Base-by-base conservation (phyloP, 257 asterid genomes). In the Verbena officinalis region DNA sequence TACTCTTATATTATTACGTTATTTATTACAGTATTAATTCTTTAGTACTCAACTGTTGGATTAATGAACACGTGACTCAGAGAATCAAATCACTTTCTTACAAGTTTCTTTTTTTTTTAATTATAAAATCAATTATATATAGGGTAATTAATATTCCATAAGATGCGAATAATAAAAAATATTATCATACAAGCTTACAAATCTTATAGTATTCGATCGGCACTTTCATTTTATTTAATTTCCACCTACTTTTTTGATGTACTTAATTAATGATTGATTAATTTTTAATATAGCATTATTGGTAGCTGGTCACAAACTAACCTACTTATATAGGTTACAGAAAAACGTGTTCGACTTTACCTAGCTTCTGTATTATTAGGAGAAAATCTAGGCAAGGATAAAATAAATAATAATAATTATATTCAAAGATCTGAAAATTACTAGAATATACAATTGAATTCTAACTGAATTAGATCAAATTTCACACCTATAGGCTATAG, bases 251-350 rank as follows among this genome's bases (percentile, higher is more conserved):
- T 44, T 7, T 44, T 7, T 22, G 17, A 33, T 55, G 16, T 20
- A 19, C 23, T 20, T n/a, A 8, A 2, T n/a, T n/a, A n/a, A n/a
- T n/a, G 10, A 10, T 19, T 5, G 3, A 43, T 7, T 31, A 8
- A 44, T 9, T 3, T 48, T 21, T 6, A 43, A 30, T n/a, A 15
- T 31, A 2, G 64, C 39, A 16, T 11, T 19, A 42, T 12, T 31
- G 66, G 66, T 56, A 44, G 73, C 46, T 33, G 73, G 66, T 2
- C 10, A 53, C 21, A 57, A 45, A 57, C n/a, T n/a, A n/a, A n/a
- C n/a, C n/a, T n/a, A n/a, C n/a, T n/a, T 27, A 27, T 27, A 27
- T 27, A 27, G n/a, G 5, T 27, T 27, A 27, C 33, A 27, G 33
- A 30, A 42, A 55, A 67, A 45, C 59, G 65, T 48, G 72, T 67